phyloP scores from a whole-genome alignment of 768 basidiomycete species.

The Udeniomyces megalosporus region DNA sequence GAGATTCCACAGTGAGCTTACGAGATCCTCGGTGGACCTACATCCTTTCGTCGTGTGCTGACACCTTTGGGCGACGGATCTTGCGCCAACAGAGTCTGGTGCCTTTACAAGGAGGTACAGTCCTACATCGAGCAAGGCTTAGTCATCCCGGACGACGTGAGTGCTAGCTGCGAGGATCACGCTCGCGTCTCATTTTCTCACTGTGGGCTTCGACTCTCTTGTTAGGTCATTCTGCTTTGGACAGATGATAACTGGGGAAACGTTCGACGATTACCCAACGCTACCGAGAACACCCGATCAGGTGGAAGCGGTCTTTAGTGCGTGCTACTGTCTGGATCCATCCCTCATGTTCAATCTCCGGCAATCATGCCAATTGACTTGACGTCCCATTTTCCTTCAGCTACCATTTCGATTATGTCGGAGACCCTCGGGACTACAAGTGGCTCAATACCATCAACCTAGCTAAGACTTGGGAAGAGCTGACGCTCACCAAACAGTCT shows the following conservation, averaged over 20 bases:
- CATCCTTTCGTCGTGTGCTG: slow-evolving; percentile 30
- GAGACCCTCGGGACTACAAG: slow-evolving; percentile 49
- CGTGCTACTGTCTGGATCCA: too few relatives aligned
- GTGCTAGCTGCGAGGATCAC: too few relatives aligned
- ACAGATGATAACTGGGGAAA: slow-evolving; percentile 65
- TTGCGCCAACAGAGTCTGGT: not conserved
- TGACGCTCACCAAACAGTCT: slow-evolving; percentile 47
- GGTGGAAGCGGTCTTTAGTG: too few relatives aligned
- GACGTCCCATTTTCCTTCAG: not conserved
- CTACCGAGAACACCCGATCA: slow-evolving; percentile 35
- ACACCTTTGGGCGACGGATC: not conserved
- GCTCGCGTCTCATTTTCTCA: too few relatives aligned
- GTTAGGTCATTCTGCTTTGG: slow-evolving; percentile 50
- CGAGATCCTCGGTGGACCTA: too few relatives aligned
- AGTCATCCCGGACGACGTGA: slow-evolving; percentile 48
- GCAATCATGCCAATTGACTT: not conserved
- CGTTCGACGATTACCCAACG: slow-evolving; percentile 44
- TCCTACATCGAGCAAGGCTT: slow-evolving; percentile 48
- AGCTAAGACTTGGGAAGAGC: slow-evolving; percentile 40
- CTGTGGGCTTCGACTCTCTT: too few relatives aligned
- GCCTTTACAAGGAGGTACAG: slow-evolving; percentile 44
- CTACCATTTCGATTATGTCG: slow-evolving; percentile 35
- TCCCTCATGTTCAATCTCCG: not conserved
- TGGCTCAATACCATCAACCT: slow-evolving; percentile 43
- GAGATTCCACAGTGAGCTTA: slow-evolving; percentile 51